These are phyloP conservation scores for Chaetomium cochliodes DNA, from an alignment of 495 filamentous ascomycete species.

Conservation along the genomic window DNA sequence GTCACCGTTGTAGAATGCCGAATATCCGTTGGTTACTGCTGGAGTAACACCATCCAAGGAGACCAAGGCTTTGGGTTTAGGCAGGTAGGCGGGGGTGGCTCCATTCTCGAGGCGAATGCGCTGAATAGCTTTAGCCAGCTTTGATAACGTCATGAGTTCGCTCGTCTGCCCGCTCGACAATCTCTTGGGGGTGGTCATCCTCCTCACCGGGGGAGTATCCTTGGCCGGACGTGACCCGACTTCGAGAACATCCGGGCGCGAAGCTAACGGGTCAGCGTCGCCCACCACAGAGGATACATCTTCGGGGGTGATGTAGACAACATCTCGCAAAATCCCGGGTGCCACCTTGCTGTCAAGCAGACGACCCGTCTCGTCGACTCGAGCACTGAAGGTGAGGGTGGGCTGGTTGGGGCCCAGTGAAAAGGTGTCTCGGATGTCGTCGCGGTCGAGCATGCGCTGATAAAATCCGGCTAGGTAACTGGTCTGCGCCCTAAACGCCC, in stretches of 20 bases:
- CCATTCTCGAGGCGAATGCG: slow-evolving; percentile 39
- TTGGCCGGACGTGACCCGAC: slow-evolving; percentile 39
- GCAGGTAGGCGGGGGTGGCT: slow-evolving; percentile 39
- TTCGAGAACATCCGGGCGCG: slow-evolving; percentile 23
- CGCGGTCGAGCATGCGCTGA: slow-evolving; percentile 69
- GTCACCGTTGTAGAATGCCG: slow-evolving; percentile 35
- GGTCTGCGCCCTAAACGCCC: slow-evolving; percentile 60
- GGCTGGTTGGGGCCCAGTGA: slow-evolving; percentile 67
- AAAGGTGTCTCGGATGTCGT: slow-evolving; percentile 58
- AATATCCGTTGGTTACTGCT: slow-evolving; percentile 19
- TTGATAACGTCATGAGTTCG: slow-evolving; percentile 38
- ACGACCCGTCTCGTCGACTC: slow-evolving; percentile 60
- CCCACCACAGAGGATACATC: slow-evolving; percentile 54
- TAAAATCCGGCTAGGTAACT: slow-evolving; percentile 73
- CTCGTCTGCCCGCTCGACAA: slow-evolving; percentile 33
- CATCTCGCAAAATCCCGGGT: slow-evolving; percentile 67
- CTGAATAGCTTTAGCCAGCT: slow-evolving; percentile 41
- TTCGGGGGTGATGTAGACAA: slow-evolving; percentile 68
- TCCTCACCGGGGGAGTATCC: slow-evolving; percentile 26
- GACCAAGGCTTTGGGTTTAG: slow-evolving; percentile 36
- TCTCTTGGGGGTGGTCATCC: slow-evolving; percentile 38
- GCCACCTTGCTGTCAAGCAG: slow-evolving; percentile 68
- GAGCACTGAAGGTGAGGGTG: slow-evolving; percentile 79
- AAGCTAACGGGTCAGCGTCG: slow-evolving; percentile 17
- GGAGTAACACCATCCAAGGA: slow-evolving; percentile 33